These are phyloP conservation scores for Zarea fungicola DNA, from an alignment of 2,329 filamentous ascomycete genomes.

Conservation along the genomic window DNA sequence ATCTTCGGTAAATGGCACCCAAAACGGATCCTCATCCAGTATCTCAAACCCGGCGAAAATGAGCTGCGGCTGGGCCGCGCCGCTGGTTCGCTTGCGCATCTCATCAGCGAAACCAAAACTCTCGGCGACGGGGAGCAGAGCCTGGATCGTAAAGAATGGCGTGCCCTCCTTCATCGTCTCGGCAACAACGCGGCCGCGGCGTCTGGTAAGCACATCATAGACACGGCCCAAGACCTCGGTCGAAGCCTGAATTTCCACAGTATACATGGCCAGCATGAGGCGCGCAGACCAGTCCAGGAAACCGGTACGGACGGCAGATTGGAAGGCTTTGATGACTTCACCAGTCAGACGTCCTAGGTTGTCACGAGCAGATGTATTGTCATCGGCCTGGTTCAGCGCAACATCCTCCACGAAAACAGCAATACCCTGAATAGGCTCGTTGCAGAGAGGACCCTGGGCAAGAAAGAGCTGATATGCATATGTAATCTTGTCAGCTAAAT, in stretches of 20 bases:
- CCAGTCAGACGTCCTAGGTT: constrained; percentile 78
- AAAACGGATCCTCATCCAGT: constrained; percentile 93
- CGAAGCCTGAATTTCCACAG: constrained; percentile 92
- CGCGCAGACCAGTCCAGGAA: constrained; percentile 95
- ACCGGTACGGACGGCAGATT: constrained; percentile 73
- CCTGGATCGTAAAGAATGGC: constrained; percentile 91
- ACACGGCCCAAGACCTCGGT: constrained; percentile 93
- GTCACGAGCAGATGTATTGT: constrained; percentile 55
- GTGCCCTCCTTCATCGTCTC: constrained; percentile 93
- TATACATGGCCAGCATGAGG: constrained; percentile 97
- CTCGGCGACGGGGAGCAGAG: constrained; percentile 84
- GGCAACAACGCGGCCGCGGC: constrained; percentile 80
- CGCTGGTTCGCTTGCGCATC: constrained; percentile 89
- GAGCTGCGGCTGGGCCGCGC: constrained; percentile 85
- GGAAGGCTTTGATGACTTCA: constrained; percentile 85
- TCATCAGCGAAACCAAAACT: constrained; percentile 96
- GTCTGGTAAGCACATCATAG: constrained; percentile 94
- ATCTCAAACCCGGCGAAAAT: constrained; percentile 91
- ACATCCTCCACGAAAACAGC: constrained; percentile 87
- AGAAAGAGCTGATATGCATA: constrained; percentile 94
- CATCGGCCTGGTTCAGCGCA: constrained; percentile 50
- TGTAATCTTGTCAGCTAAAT: constrained; percentile 83
- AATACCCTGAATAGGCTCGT: constrained; percentile 88
- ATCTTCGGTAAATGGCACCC: constrained; percentile 95
- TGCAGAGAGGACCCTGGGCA: constrained; percentile 81